Evolutionary conservation across 352 stramenopile species (phyloP).

Genomic region (Phytophthora podocarpi): DNA sequence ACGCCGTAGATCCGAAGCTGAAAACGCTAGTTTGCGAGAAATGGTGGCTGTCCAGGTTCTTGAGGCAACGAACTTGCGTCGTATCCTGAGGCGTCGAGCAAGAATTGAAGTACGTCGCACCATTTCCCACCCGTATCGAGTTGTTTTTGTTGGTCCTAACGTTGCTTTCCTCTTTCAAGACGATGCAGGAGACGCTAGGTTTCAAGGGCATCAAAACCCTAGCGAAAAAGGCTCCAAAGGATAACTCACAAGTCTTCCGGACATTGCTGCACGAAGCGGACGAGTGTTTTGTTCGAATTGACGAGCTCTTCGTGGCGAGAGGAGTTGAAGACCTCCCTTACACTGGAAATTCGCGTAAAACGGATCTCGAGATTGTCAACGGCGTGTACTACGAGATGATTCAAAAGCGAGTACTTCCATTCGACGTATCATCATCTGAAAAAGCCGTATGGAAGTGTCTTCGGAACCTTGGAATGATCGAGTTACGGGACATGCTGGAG

Average conservation of each 20-base stretch:
- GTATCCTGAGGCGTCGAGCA: background rate
- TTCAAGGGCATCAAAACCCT: background rate
- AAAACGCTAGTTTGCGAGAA: too few species aligned
- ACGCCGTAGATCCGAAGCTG: too few species aligned
- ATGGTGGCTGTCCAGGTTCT: background rate
- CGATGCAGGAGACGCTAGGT: background rate
- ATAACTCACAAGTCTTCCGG: background rate
- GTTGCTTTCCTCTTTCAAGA: background rate
- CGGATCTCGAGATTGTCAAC: conserved; percentile 1
- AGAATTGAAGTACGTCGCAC: background rate
- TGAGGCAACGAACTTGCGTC: background rate
- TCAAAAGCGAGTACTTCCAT: conserved; percentile 18
- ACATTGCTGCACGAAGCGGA: conserved; percentile 7
- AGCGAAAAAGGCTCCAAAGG: background rate
- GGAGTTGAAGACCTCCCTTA: conserved; percentile 4
- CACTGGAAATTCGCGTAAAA: background rate
- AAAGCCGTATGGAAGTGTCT: conserved; percentile 8
- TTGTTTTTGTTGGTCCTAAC: background rate
- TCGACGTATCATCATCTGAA: background rate
- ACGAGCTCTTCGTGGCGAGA: conserved; percentile 12
- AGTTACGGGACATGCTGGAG: conserved; percentile 26
- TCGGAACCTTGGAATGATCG: background rate
- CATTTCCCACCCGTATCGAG: too few species aligned
- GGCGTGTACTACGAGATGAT: conserved; percentile 24
- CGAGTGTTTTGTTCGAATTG: conserved; percentile 5